phyloP scores from a whole-genome alignment of 352 stramenopile species.

The Elongisporangium prolatum region DNA sequence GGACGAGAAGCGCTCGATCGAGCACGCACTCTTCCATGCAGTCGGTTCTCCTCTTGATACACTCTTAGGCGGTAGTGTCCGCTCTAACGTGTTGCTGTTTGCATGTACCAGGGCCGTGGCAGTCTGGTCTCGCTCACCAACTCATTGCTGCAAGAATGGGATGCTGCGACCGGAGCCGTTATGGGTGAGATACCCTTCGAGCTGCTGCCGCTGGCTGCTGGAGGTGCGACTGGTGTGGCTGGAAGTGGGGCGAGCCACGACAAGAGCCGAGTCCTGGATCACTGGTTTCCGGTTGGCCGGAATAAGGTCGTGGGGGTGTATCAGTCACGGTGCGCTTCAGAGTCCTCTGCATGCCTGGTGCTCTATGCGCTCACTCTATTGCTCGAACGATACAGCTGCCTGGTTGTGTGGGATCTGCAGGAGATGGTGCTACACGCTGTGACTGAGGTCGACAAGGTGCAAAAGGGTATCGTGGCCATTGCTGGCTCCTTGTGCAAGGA shows the following conservation, averaged over 20 bases:
- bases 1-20: slow-evolving; percentile 4
- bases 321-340: slow-evolving; percentile 27
- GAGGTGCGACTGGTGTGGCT: slow-evolving; percentile 8
- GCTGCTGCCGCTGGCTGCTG: slow-evolving; percentile 19
- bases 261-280: slow-evolving; percentile 32
- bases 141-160: slow-evolving; percentile 57
- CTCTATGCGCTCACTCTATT: neutral
- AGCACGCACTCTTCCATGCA: slow-evolving; percentile 15
- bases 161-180: slow-evolving; percentile 43
- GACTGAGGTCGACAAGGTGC: slow-evolving; percentile 56
- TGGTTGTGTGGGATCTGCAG: slow-evolving; percentile 65
- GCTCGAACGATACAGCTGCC: slow-evolving; percentile 10
- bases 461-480: slow-evolving; percentile 51
- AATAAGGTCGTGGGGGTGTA: slow-evolving; percentile 50
- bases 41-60: neutral
- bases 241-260: neutral
- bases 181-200: slow-evolving; percentile 66
- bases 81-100: neutral
- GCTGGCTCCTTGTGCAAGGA: slow-evolving; percentile 50
- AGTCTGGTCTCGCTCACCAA: slow-evolving; percentile 51
- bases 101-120: slow-evolving; percentile 21
- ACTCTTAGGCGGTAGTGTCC: neutral
- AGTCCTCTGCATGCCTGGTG: neutral
- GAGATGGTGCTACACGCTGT: slow-evolving; percentile 56
- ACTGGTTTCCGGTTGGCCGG: slow-evolving; percentile 38